Base-by-base conservation (phyloP, 768 basidiomycete genomes). In the Kwoniella bestiolae region DNA sequence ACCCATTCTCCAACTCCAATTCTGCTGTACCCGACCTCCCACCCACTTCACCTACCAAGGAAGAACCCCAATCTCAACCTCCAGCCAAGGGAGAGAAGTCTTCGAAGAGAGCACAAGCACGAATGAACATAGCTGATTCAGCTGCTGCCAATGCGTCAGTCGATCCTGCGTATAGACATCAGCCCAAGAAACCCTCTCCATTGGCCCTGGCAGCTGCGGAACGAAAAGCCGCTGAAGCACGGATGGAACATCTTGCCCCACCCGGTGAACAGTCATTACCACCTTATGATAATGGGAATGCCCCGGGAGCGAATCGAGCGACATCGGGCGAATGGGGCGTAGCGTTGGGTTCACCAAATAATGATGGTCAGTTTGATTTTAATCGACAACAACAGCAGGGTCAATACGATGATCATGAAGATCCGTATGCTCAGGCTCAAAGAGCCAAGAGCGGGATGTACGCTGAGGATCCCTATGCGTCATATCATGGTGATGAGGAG, bases 261-360 rank as follows among this genome's bases (percentile, higher is more conserved):
- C 63, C 71, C 61, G 21, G 31, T 41, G 38, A 41, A 41, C 38
- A 41, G 60, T 50, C 25, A 16, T n/a, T 52, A 50, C 34, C 49
- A 21, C 32, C 29, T 52, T 41, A 57, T 25, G 31, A 35, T 25
- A 53, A n/a, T 21, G 44, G 52, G 29, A n/a, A 29, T 35, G 44
- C 45, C 16, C 34, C 25, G 32, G 55, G 51, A 16, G 25, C 38
- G 5, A 44, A 47, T 21, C n/a, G 44, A 31, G 58, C 52, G 3
- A 35, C 64, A 2, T 75, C 73, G 14, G 76, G 76, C 18, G 71
- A 75, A 63, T 77, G 76, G 76, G 73, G 73, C 2, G 73, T 77
- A 3, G 73, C 76, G 5, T 56, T 72, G 11, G 73, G 73, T 12
- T 70, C 68, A 18, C 68, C 73, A 23, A 65, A 57, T 46, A 25